Evolutionary conservation across 2,329 filamentous ascomycete genomes (phyloP), one percentile per base, ranked within the genome.

Genomic region (Sclerotinia minor): DNA sequence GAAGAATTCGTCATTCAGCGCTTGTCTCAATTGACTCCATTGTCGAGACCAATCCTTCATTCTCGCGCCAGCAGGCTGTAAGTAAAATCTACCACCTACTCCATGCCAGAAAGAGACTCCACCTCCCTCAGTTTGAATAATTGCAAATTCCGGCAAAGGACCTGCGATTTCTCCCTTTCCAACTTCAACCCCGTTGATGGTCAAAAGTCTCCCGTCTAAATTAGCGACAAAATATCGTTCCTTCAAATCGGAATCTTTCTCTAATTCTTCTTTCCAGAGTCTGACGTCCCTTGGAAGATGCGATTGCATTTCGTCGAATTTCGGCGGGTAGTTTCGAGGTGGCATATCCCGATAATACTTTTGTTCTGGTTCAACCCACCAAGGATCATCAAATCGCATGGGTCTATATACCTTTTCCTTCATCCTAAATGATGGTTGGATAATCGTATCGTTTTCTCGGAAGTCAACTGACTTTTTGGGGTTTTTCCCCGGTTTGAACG

Each of bases 41-140:
- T 68, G 54, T 3, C 32, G 21, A 13, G 55, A 45, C 29, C 49
- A 57, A 58, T 70, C n/a, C 5, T n/a, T 50, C 2, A 59, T 53
- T 17, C 44, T 24, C 9, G 59, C 57, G 38, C 47, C 60, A 49
- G 68, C 64, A 2, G 55, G 55, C 41, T 67, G 45, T 44, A 61
- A n/a, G 58, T 68, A 71, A 38, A 72, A 66, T 19, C 73, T 67
- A 24, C 75, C 75, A 9, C 55, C 57, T 13, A 64, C 44, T 5
- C 75, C 75, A 65, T 67, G 73, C 75, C 75, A 77, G 29, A 76
- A 76, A 47, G 70, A 64, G 13, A 76, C 49, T 45, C 75, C 73
- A 8, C 69, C 69, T 11, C 73, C 74, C 38, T 73, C 72, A 38
- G 55, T 69, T 47, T 74, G 69, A 24, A 77, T 76, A 26, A 77